phyloP scores from a whole-genome alignment of 371 early-diverging fungal genomes.

The Neoconidiobolus thromboides region DNA sequence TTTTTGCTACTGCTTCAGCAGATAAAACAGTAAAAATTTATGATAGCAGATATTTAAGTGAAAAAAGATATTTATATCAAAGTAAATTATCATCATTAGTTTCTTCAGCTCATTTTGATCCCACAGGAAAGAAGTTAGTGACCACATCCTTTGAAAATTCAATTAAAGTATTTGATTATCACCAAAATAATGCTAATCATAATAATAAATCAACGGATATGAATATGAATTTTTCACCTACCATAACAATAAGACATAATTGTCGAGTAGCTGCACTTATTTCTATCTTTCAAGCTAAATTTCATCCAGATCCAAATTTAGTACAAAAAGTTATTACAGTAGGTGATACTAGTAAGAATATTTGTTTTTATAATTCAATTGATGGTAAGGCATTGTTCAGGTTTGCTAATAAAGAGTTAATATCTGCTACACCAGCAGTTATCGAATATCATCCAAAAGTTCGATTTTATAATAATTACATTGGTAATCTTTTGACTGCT shows the following conservation, averaged over 20 bases:
- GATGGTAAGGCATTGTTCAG: constrained; percentile 1
- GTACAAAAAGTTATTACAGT: constrained; percentile 28
- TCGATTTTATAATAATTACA: background rate
- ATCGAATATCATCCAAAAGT: background rate
- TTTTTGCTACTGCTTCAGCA: constrained; percentile 39
- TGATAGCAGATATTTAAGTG: constrained; percentile 29
- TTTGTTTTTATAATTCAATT: constrained; percentile 29
- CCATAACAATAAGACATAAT: background rate
- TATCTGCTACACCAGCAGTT: constrained; percentile 7
- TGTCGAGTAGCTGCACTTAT: constrained; percentile 29
- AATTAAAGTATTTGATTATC: constrained; percentile 9
- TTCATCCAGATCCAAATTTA: constrained; percentile 28
- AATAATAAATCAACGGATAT: background rate
- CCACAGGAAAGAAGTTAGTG: constrained; percentile 26
- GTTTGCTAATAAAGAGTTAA: background rate
- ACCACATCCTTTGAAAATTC: constrained; percentile 17
- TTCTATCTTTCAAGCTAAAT: constrained; percentile 44
- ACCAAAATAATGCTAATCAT: background rate
- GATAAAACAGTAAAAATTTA: constrained; percentile 49
- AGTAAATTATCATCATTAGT: constrained; percentile 17
- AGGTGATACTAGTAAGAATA: constrained; percentile 46
- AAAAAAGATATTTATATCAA: too few species aligned
- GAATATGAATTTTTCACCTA: background rate
- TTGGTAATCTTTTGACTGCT: too few species aligned
- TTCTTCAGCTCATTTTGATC: constrained; percentile 51